A percentile compares a stretch with the other conserved stretches of the same genome.
phyloP scores from a whole-genome alignment of 192 early-diverging fungal genomes.

The Coemansia sp. region DNA sequence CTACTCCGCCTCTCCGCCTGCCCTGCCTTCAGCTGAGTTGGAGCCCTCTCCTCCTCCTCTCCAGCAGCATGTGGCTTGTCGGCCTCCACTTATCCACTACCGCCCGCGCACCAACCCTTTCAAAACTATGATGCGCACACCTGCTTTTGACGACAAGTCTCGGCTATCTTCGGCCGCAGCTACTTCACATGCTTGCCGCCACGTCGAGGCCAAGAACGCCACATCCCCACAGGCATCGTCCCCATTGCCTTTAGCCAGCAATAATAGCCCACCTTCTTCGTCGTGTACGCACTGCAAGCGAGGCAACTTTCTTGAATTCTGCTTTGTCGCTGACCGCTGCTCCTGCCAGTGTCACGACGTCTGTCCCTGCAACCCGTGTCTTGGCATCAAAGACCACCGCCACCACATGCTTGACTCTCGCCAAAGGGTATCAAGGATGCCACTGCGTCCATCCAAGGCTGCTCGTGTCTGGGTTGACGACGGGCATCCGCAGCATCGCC shows the following conservation, averaged over 20 bases:
- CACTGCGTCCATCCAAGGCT: not conserved
- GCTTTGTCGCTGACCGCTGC: constrained; percentile 36
- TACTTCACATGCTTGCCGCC: not conserved
- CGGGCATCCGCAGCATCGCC: constrained; percentile 2
- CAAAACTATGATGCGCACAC: constrained; percentile 24
- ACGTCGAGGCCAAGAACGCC: not conserved
- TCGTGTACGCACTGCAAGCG: constrained; percentile 39
- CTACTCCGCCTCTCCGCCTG: not conserved
- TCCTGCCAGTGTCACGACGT: constrained; percentile 30
- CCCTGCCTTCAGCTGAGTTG: not conserved
- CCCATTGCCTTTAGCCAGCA: not conserved
- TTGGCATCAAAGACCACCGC: constrained; percentile 31
- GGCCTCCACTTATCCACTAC: constrained; percentile 15
- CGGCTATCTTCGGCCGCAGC: not conserved
- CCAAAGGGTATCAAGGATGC: not conserved
- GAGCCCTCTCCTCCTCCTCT: not conserved
- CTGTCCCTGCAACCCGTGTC: constrained; percentile 48
- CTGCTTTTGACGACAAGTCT: not conserved
- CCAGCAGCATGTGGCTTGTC: constrained; percentile 1
- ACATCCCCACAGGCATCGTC: not conserved
- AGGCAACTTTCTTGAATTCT: constrained; percentile 49
- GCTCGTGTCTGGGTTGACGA: constrained; percentile 2
- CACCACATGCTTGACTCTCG: not conserved
- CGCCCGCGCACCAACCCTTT: constrained; percentile 39
- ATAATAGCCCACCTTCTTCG: not conserved